phyloP scores from a whole-genome alignment of 2,329 filamentous ascomycete genomes.

The Cercospora nicotianae region DNA sequence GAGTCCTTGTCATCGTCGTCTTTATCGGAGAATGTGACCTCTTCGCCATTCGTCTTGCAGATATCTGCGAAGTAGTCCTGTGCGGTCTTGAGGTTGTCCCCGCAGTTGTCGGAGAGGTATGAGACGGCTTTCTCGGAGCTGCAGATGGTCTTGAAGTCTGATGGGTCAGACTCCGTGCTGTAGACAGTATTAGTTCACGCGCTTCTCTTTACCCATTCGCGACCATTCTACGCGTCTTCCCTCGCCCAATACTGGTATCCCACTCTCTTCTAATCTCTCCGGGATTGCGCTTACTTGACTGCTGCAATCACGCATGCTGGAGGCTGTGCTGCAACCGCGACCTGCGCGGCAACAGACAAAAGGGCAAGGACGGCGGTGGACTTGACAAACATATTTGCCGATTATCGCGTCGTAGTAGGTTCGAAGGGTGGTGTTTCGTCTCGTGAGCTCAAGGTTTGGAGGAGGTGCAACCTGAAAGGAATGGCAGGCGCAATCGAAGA shows the following conservation, averaged over 20 bases:
- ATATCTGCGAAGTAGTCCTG: slow-evolving; percentile 35
- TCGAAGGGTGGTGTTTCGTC: neutral
- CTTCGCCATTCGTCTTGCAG: slow-evolving; percentile 37
- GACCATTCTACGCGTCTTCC: neutral
- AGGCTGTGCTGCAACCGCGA: slow-evolving; percentile 44
- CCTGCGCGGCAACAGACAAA: slow-evolving; percentile 47
- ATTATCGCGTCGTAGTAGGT: slow-evolving; percentile 1
- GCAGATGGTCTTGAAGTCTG: slow-evolving; percentile 39
- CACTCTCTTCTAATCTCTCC: neutral
- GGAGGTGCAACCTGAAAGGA: slow-evolving; percentile 12
- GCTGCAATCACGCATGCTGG: slow-evolving; percentile 54
- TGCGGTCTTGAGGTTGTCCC: slow-evolving; percentile 32
- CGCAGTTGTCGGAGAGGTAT: slow-evolving; percentile 36
- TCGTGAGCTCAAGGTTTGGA: neutral
- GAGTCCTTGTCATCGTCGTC: neutral
- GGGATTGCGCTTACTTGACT: slow-evolving; percentile 47
- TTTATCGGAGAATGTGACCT: slow-evolving; percentile 20
- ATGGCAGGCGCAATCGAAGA: slow-evolving; percentile 14
- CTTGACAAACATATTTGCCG: slow-evolving; percentile 48
- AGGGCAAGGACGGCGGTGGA: slow-evolving; percentile 46
- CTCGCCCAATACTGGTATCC: slow-evolving; percentile 6
- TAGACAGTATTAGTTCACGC: neutral
- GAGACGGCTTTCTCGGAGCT: slow-evolving; percentile 32
- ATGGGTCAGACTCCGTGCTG: slow-evolving; percentile 38
- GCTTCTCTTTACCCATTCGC: neutral